A percentile compares a stretch with the other conserved stretches of the same genome.
These are phyloP conservation scores for Ogataea paraovalis DNA, from an alignment of 805 yeast species.

Conservation along the genomic window DNA sequence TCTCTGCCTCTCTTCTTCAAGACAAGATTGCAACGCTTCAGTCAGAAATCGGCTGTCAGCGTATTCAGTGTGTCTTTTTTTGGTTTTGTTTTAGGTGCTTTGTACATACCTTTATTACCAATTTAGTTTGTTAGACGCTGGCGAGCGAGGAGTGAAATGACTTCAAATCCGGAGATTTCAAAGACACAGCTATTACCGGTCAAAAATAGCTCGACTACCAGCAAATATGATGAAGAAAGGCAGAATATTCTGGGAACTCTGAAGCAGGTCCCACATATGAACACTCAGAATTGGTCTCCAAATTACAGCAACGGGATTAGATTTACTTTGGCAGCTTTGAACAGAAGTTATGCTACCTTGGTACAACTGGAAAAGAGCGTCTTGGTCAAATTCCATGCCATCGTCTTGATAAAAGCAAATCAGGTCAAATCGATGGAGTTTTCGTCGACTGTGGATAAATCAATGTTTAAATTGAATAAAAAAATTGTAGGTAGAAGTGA, in stretches of 20 bases:
- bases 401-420: slow-evolving; percentile 1
- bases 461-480: neutral
- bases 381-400: slow-evolving; percentile 2
- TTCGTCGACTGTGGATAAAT: slow-evolving; percentile 2
- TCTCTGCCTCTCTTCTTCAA: too few relatives aligned
- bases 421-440: slow-evolving; percentile 3
- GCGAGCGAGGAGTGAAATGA: too few relatives aligned
- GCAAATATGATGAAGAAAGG: neutral
- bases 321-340: slow-evolving; percentile 5
- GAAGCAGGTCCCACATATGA: slow-evolving; percentile 6
- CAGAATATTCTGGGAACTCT: neutral
- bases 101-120: too few relatives aligned
- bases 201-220: neutral
- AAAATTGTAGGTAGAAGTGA: neutral
- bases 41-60: too few relatives aligned
- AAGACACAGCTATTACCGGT: too few relatives aligned
- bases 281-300: slow-evolving; percentile 15
- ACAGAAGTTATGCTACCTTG: slow-evolving; percentile 5
- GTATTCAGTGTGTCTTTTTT: too few relatives aligned
- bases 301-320: slow-evolving; percentile 10
- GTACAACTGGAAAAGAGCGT: slow-evolving; percentile 6
- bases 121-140: too few relatives aligned
- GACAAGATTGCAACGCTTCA: too few relatives aligned
- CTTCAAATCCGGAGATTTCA: too few relatives aligned
- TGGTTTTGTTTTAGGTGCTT: too few relatives aligned